Conservation (phyloP, 306 rosid genomes). For the Quercus robur region DNA sequence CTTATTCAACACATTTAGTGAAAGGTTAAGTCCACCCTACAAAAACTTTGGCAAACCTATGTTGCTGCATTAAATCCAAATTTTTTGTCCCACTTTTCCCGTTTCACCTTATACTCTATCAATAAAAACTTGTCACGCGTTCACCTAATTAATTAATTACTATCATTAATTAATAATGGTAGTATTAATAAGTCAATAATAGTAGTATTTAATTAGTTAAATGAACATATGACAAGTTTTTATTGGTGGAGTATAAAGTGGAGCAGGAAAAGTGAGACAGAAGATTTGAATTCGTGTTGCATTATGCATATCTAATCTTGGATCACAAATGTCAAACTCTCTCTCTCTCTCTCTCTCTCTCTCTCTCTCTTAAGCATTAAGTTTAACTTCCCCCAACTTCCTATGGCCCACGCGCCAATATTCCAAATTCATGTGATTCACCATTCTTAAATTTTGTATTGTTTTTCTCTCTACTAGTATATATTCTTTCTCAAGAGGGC, state of each 20-base stretch:
- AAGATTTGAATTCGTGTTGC: not conserved
- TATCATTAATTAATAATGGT: too few relatives aligned
- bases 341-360: conserved; percentile 11
- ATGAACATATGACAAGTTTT: too few relatives aligned
- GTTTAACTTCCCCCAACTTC: conserved; percentile 30
- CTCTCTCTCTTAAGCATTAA: conserved; percentile 7
- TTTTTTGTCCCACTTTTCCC: too few relatives aligned
- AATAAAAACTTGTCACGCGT: too few relatives aligned
- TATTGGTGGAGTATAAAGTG: too few relatives aligned
- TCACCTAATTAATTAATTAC: too few relatives aligned
- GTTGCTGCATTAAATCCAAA: conserved; percentile 4
- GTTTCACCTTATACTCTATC: too few relatives aligned
- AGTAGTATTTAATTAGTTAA: too few relatives aligned
- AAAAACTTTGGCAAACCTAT: conserved; percentile 37
- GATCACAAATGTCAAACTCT: conserved; percentile 45
- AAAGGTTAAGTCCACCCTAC: conserved; percentile 34
- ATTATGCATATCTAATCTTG: not conserved
- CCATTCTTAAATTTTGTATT: conserved; percentile 1
- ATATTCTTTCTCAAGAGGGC: not conserved
- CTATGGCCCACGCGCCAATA: conserved; percentile 33
- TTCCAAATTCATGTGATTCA: conserved; percentile 27
- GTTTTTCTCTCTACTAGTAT: conserved; percentile 12
- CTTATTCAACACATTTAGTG: conserved; percentile 40
- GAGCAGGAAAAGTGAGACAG: too few relatives aligned
- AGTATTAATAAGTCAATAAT: too few relatives aligned